phyloP scores from a whole-genome alignment of 1,284 basidiomycete genomes.

The Rhodotorula sp. region DNA sequence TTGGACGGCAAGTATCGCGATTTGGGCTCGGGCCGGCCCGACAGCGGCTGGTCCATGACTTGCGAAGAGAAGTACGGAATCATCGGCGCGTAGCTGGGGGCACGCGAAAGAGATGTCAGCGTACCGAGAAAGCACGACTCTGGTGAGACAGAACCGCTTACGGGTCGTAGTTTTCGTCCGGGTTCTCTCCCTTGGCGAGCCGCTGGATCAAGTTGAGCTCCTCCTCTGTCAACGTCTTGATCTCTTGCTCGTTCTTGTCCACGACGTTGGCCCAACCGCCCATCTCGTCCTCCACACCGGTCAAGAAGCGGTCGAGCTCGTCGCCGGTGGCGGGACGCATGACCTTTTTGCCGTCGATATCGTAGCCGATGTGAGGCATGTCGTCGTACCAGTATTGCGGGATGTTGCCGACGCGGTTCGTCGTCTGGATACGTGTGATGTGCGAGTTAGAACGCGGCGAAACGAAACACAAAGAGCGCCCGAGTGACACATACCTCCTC shows the following conservation, averaged over 20 bases:
- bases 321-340: constrained; percentile 92
- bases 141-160: neutral
- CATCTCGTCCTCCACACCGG: constrained; percentile 86
- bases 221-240: constrained; percentile 82
- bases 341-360: constrained; percentile 90
- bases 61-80: constrained; percentile 97
- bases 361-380: constrained; percentile 97
- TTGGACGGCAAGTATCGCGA: constrained; percentile 95
- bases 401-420: constrained; percentile 91
- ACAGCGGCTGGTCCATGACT: constrained; percentile 89
- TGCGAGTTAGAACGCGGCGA: constrained; percentile 4
- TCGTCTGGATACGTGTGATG: constrained; percentile 57
- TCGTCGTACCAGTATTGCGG: constrained; percentile 99
- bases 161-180: constrained; percentile 79
- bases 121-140: too few relatives aligned
- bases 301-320: constrained; percentile 94
- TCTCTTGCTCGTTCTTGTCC: constrained; percentile 81
- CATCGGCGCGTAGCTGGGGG: constrained; percentile 74
- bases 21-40: constrained; percentile 90
- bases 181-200: constrained; percentile 84
- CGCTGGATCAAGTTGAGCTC: constrained; percentile 94
- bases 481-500: constrained; percentile 67
- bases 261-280: constrained; percentile 86
- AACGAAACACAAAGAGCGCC: neutral
- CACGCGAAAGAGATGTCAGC: too few relatives aligned